A percentile compares a stretch with the other conserved stretches of the same genome.
phyloP scores from a whole-genome alignment of 2,329 filamentous ascomycete species.

The Rhynchosporium agropyri region DNA sequence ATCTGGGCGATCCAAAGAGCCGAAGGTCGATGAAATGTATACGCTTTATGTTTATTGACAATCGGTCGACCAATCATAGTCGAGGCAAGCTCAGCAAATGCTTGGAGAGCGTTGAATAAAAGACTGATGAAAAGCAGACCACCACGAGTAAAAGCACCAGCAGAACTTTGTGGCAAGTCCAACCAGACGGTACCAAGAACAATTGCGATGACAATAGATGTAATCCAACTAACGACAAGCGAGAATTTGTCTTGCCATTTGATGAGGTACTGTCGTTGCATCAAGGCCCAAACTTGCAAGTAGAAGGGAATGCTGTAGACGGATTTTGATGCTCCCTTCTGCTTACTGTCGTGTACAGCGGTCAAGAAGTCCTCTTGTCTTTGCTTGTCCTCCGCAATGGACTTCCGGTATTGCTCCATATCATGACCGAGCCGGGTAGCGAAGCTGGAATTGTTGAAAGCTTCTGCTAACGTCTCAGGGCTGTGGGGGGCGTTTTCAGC shows the following conservation, averaged over 20 bases:
- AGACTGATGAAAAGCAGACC: constrained; percentile 80
- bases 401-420: constrained; percentile 69
- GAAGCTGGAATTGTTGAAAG: constrained; percentile 68
- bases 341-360: constrained; percentile 78
- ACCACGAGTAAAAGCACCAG: constrained; percentile 78
- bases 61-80: constrained; percentile 78
- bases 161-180: constrained; percentile 64
- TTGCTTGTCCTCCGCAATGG: constrained; percentile 64
- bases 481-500: constrained; percentile 68
- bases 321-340: constrained; percentile 69
- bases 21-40: constrained; percentile 80
- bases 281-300: constrained; percentile 78
- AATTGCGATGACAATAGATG: constrained; percentile 72
- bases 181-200: constrained; percentile 80
- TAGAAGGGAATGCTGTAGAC: constrained; percentile 85
- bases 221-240: constrained; percentile 72
- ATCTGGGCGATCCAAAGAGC: constrained; percentile 85
- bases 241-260: constrained; percentile 85
- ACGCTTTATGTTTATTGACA: constrained; percentile 82
- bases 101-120: constrained; percentile 85
- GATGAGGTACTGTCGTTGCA: constrained; percentile 81
- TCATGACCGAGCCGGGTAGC: constrained; percentile 61
- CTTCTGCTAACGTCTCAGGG: constrained; percentile 66
- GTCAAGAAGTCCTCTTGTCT: constrained; percentile 75
- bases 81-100: constrained; percentile 74